A percentile compares a stretch with the other conserved stretches of the same genome.
Conservation (phyloP, 768 basidiomycete genomes). For the Agaricus subrufescens region DNA sequence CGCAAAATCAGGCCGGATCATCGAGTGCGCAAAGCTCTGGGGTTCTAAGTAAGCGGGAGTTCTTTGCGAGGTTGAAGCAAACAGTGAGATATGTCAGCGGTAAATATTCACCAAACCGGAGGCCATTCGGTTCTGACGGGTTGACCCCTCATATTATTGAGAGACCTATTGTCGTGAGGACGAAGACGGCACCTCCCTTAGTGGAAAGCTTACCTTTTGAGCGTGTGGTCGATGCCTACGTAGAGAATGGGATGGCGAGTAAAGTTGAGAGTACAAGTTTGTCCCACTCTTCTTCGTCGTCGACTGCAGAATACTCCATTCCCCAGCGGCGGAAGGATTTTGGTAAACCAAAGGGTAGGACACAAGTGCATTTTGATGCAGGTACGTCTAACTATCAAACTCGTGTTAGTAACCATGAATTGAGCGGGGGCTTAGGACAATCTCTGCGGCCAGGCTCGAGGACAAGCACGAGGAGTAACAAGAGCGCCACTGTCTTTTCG, state of each 20-base stretch:
- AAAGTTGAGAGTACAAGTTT: constrained; percentile 44
- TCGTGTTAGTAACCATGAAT: not conserved
- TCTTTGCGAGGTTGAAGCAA: constrained; percentile 55
- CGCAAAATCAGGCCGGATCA: constrained; percentile 18
- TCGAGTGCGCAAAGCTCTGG: constrained; percentile 36
- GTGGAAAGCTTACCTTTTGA: constrained; percentile 1
- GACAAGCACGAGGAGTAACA: constrained; percentile 20
- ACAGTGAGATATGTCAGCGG: constrained; percentile 69
- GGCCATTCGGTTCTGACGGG: constrained; percentile 6
- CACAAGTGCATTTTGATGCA: constrained; percentile 36
- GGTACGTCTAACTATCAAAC: constrained; percentile 16
- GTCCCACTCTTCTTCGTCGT: constrained; percentile 59
- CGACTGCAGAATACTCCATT: constrained; percentile 60
- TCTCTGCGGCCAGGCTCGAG: constrained; percentile 29
- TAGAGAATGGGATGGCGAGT: constrained; percentile 34
- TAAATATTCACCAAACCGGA: constrained; percentile 38
- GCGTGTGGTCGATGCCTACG: constrained; percentile 23
- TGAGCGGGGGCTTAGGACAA: not conserved
- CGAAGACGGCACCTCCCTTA: not conserved
- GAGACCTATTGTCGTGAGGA: constrained; percentile 43
- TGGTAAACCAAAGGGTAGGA: constrained; percentile 49
- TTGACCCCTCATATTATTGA: constrained; percentile 36
- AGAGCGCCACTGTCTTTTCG: constrained; percentile 6
- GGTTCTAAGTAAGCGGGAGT: constrained; percentile 68
- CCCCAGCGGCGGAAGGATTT: constrained; percentile 69